Evolutionary conservation across 2,329 filamentous ascomycete species (phyloP), one percentile per base, ranked within the genome.

Genomic region (Tetracladium maxilliforme): DNA sequence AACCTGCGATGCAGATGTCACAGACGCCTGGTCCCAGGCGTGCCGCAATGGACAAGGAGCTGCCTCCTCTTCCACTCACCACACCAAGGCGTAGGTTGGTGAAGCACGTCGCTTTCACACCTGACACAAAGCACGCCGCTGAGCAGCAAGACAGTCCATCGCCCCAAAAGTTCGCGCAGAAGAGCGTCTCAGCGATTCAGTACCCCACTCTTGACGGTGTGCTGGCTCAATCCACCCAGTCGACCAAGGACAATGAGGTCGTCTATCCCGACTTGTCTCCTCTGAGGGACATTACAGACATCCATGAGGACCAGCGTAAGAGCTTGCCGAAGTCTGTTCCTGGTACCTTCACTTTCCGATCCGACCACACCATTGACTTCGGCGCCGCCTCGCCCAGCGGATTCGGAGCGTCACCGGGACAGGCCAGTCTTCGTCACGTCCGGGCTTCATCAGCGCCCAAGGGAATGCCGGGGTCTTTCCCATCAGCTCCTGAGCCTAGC

Each of bases 91-190:
- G 26, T 21, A 26, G 26, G 19, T 24, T 27, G 22, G 28, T 52
- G 11, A 92, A 92, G 54, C 75, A 69, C 28, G 81, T 92, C 18
- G 73, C 79, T 25, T 93, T 92, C 41, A 83, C 78, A 0, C 75
- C 74, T 1, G 72, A 70, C 32, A 73, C 74, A 6, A 65, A 80
- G 33, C 51, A 53, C 11, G 48, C 53, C 7, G 45, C 50, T 1
- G 36, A 53, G 24, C 24, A 29, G 10, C 58, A 65, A 30, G 52
- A 59, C 29, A 66, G 68, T 3, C 69, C 70, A 6, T 70, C 70
- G 4, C 63, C 66, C 4, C n/a, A n/a, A n/a, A n/a, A n/a, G n/a
- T n/a, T n/a, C n/a, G n/a, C n/a, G n/a, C n/a, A n/a, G n/a, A n/a
- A n/a, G n/a, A n/a, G n/a, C n/a, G n/a, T n/a, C n/a, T n/a, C n/a